phyloP scores from a whole-genome alignment of 2,329 filamentous ascomycete species.

The Botrytis pseudocinerea region DNA sequence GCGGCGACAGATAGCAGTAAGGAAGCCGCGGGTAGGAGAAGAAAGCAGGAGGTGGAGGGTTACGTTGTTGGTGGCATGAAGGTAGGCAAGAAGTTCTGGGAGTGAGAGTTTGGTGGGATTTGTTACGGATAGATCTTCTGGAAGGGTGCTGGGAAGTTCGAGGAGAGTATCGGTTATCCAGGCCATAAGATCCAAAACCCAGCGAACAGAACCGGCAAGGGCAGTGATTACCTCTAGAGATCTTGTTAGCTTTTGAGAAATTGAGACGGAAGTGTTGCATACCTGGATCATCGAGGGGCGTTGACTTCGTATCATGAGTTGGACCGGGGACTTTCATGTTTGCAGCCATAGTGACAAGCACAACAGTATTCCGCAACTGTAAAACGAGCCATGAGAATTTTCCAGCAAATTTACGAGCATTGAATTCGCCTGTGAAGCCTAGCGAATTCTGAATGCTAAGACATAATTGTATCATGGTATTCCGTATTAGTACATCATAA shows the following conservation, averaged over 20 bases:
- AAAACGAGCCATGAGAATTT: slow-evolving; percentile 75
- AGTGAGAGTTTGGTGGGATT: slow-evolving; percentile 47
- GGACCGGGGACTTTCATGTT: slow-evolving; percentile 45
- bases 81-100: slow-evolving; percentile 51
- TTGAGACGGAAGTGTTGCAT: slow-evolving; percentile 30
- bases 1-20: slow-evolving; percentile 67
- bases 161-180: slow-evolving; percentile 63
- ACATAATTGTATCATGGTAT: slow-evolving; percentile 70
- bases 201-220: slow-evolving; percentile 73
- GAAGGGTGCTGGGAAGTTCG: slow-evolving; percentile 52
- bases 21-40: slow-evolving; percentile 71
- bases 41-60: slow-evolving; percentile 67
- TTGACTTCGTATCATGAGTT: slow-evolving; percentile 57
- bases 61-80: slow-evolving; percentile 57
- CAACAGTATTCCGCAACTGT: slow-evolving; percentile 70
- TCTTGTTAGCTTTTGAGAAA: background rate
- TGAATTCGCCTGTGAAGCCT: slow-evolving; percentile 66
- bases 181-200: slow-evolving; percentile 71
- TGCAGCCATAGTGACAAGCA: slow-evolving; percentile 66
- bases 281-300: slow-evolving; percentile 64
- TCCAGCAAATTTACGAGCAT: slow-evolving; percentile 63
- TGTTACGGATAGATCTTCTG: slow-evolving; percentile 50
- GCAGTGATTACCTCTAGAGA: slow-evolving; percentile 67
- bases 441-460: slow-evolving; percentile 79
- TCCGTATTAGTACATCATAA: slow-evolving; percentile 71